These are phyloP conservation scores for Vigna nakashimae DNA, from an alignment of 306 rosid species.

Conservation along the genomic window DNA sequence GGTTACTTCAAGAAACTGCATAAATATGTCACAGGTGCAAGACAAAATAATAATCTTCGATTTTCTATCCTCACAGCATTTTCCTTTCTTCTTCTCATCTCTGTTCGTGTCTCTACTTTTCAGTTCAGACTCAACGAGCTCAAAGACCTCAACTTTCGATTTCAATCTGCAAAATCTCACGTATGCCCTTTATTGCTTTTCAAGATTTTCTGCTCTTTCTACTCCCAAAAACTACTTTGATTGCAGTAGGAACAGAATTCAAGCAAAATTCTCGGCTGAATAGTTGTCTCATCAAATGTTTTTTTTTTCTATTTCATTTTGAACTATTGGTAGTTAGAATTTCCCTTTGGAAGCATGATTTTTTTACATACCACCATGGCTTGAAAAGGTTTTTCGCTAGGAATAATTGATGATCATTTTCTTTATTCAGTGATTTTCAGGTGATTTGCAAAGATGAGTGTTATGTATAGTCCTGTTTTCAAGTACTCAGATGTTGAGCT, in stretches of 20 bases:
- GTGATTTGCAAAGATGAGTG: conserved; percentile 57
- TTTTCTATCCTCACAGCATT: conserved; percentile 9
- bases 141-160: conserved; percentile 37
- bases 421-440: conserved; percentile 29
- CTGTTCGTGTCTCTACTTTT: not conserved
- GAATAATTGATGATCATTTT: not conserved
- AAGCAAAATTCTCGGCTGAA: conserved; percentile 35
- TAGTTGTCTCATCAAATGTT: not conserved
- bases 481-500: conserved; percentile 53
- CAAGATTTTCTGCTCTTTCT: not conserved
- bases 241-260: conserved; percentile 26
- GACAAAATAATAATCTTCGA: conserved; percentile 37
- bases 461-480: conserved; percentile 54
- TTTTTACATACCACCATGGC: not conserved
- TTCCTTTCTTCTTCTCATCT: conserved; percentile 5
- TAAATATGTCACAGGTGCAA: conserved; percentile 48
- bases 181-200: conserved; percentile 33
- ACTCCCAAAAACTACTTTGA: conserved; percentile 28
- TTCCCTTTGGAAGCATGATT: not conserved
- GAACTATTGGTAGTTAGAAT: not conserved
- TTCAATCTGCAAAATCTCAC: conserved; percentile 14
- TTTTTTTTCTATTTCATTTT: not conserved
- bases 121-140: conserved; percentile 36
- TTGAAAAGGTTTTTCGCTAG: too few relatives aligned
- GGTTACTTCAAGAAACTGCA: conserved; percentile 33